Conservation (phyloP, 2,329 filamentous ascomycete genomes). For the Eutypa lata region DNA sequence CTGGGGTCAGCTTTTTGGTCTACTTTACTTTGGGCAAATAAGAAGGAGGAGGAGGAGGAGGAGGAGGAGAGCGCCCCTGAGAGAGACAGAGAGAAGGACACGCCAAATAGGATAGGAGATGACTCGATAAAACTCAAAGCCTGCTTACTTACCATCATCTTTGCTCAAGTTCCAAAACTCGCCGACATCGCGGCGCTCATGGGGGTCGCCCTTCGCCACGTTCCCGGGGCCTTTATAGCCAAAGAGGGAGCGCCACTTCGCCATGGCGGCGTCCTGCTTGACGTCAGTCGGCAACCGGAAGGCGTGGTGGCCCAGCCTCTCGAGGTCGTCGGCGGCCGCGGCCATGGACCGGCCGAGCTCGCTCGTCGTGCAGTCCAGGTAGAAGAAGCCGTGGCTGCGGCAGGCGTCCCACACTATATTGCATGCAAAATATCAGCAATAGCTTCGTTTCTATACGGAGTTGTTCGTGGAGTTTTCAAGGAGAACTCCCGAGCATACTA, state of each 20-base stretch:
- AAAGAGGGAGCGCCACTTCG: constrained; percentile 21
- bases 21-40: too few relatives aligned
- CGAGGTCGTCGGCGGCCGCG: constrained; percentile 17
- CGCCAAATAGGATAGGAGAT: too few relatives aligned
- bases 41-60: too few relatives aligned
- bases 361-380: constrained; percentile 23
- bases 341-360: constrained; percentile 18
- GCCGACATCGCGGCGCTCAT: constrained; percentile 24
- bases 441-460: too few relatives aligned
- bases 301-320: constrained; percentile 17
- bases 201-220: constrained; percentile 23
- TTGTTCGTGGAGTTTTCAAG: too few relatives aligned
- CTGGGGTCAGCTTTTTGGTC: too few relatives aligned
- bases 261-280: constrained; percentile 22
- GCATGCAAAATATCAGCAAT: too few relatives aligned
- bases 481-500: too few relatives aligned
- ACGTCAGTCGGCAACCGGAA: constrained; percentile 26
- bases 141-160: constrained; percentile 20
- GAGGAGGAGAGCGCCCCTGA: too few relatives aligned
- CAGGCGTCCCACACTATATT: constrained; percentile 25
- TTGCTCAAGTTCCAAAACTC: constrained; percentile 34
- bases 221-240: constrained; percentile 30
- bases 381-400: constrained; percentile 30
- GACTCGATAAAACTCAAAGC: too few relatives aligned
- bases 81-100: too few relatives aligned